Evolutionary conservation across 805 yeast species (phyloP).

Genomic region (Candida ipomoeae): DNA sequence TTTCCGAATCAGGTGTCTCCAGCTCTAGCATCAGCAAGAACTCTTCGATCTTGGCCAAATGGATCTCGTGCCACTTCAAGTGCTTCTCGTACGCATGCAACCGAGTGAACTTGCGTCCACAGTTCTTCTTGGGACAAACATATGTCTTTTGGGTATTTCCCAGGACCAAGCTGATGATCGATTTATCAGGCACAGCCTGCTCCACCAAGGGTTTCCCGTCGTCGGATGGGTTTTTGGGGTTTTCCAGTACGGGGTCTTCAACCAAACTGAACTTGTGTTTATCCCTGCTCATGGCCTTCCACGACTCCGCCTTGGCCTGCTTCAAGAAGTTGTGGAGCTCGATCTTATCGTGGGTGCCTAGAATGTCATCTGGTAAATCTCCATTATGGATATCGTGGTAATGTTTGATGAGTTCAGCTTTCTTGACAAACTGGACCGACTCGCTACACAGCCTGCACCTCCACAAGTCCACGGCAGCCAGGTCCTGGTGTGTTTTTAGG

Average conservation of each 20-base stretch:
- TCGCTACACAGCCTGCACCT: slow-evolving; percentile 53
- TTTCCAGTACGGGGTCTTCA: not conserved
- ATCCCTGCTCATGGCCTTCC: slow-evolving; percentile 8
- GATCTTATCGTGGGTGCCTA: slow-evolving; percentile 22
- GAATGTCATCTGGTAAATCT: slow-evolving; percentile 30
- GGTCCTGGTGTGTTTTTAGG: slow-evolving; percentile 57
- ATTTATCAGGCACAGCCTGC: slow-evolving; percentile 4
- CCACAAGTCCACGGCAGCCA: slow-evolving; percentile 49
- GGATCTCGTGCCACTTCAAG: slow-evolving; percentile 20
- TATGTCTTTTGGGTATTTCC: slow-evolving; percentile 5
- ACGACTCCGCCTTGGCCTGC: slow-evolving; percentile 13
- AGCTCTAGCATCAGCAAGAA: slow-evolving; percentile 1
- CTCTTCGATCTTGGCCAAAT: slow-evolving; percentile 26
- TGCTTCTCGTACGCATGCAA: slow-evolving; percentile 13
- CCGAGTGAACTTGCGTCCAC: slow-evolving; percentile 11
- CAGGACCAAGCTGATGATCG: slow-evolving; percentile 11
- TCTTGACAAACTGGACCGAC: slow-evolving; percentile 45
- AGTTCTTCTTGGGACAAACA: slow-evolving; percentile 11
- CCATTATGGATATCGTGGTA: slow-evolving; percentile 47
- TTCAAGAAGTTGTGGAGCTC: slow-evolving; percentile 20
- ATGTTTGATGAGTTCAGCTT: slow-evolving; percentile 55
- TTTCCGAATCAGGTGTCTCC: slow-evolving; percentile 1
- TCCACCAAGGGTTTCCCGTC: slow-evolving; percentile 3
- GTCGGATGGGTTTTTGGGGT: not conserved
- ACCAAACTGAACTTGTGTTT: not conserved